Base-by-base conservation (phyloP, 1,284 basidiomycete genomes). In the Naganishia cerealis region DNA sequence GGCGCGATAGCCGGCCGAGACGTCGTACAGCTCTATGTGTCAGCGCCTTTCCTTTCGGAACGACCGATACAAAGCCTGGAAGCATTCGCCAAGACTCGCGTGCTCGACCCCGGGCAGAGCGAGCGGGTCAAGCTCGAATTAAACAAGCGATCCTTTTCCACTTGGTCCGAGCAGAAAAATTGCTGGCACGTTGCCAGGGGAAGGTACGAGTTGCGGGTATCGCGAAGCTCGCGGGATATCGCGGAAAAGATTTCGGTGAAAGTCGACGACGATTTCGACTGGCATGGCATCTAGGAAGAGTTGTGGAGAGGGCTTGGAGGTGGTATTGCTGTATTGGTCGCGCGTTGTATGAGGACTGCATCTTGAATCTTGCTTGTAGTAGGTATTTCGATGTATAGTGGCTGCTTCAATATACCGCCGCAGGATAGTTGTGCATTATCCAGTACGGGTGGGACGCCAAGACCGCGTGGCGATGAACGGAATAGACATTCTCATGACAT, bases 21-120 rank as follows among this genome's bases (percentile, higher is more conserved):
- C 33, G 67, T 72, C 43, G 72, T 71, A 6, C 74, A 75, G 62
- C 57, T 75, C 33, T 75, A 75, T 58, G 59, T 75, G 10, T 67
- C 67, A 38, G 65, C 70, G 21, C 59, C 57, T 9, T 29, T 50
- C 16, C 36, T 48, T 15, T 57, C 71, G 12, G 42, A 42, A 12
- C 65, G 72, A 29, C 71, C 74, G 9, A 46, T 53, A 26, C 59
- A 68, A 42, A 62, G 57, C 18, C 58, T 68, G 26, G 58, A 63
- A 39, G 67, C 57, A 18, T 68, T 68, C 42, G 50, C 53, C 12
- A 68, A 68, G 59, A 68, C 67, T 13, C 15, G 50, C 12, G 21
- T 63, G 29, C 53, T 68, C 9, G 46, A 68, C 29, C 67, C 67
- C n/a, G 58, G 58, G 39, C 40, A 66, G 65, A 57, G 29, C 16